A percentile compares a stretch with the other conserved stretches of the same genome.
Evolutionary conservation across 345 rosid genomes (phyloP).

Genomic region (Zanthoxylum bungeanum): DNA sequence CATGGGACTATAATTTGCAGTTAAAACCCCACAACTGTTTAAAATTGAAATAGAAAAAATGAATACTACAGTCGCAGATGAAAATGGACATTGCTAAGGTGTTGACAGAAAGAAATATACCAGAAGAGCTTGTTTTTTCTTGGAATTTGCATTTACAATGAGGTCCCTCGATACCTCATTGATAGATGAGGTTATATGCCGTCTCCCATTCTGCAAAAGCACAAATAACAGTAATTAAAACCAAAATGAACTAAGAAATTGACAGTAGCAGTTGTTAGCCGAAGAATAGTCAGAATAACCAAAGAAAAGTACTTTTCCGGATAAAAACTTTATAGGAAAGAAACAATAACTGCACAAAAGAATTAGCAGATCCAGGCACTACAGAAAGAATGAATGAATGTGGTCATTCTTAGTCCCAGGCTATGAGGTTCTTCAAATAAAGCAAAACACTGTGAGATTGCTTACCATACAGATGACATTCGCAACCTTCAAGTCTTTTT

Average conservation of each 20-base stretch:
- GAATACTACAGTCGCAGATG: background rate
- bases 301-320: background rate
- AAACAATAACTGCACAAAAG: background rate
- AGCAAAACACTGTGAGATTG: slow-evolving; percentile 8
- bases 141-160: slow-evolving; percentile 81
- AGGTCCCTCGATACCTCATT: slow-evolving; percentile 99
- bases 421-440: slow-evolving; percentile 2
- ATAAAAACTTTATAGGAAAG: background rate
- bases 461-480: slow-evolving; percentile 94
- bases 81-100: slow-evolving; percentile 7
- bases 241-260: slow-evolving; percentile 17
- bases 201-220: slow-evolving; percentile 83
- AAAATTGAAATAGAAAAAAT: background rate
- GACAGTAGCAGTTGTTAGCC: background rate
- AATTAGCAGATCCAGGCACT: background rate
- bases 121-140: slow-evolving; percentile 92
- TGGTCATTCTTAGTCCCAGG: background rate
- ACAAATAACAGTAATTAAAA: slow-evolving; percentile 20
- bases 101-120: slow-evolving; percentile 36
- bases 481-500: slow-evolving; percentile 95
- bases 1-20: background rate
- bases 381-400: background rate
- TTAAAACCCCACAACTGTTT: background rate
- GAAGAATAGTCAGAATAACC: background rate
- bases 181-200: slow-evolving; percentile 87